Evolutionary conservation across 805 yeast genomes (phyloP), one percentile per base, ranked within the genome.

Genomic region (Schwanniomyces vanrijiae): DNA sequence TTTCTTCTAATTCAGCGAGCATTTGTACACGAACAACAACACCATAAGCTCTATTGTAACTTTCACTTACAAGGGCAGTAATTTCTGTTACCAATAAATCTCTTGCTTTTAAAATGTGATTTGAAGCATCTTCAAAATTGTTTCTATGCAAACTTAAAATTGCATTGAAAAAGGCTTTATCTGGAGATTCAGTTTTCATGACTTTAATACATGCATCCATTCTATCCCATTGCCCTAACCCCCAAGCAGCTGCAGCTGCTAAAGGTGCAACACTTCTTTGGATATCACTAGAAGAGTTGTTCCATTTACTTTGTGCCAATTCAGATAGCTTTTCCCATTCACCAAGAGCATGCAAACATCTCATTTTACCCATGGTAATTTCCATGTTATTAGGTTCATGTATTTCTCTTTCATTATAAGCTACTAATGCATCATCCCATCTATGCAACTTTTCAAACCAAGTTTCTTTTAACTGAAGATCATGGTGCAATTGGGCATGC

Each of bases 181-280:
- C 98, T 0, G 98, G 97, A 2, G 97, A 88, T 51, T 90, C 96
- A 2, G 82, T 73, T 55, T 89, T 89, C 96, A 94, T 90, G 1
- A 88, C 96, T 53, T 82, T 74, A 46, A 92, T 91, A 57, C 90
- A 94, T 6, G 87, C 81, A 58, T 89, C 97, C 90, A 95, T 91
- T 57, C 88, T 77, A 54, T 90, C 97, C 99, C 99, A 95, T 60
- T 89, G 94, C 1, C 92, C 92, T 37, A 95, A 73, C 13, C 98
- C 97, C 99, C 99, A 94, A 1, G 98, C 90, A 1, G 99, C 97
- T 2, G 98, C 97, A 0, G 99, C 99, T 0, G 98, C 99, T 45
- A 95, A 71, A 0, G 99, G 98, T 1, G 99, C 99, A 55, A 94
- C 90, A 5, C 85, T 81, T 46, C 96, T 75, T 55, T 84, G 80